A percentile compares a stretch with the other conserved stretches of the same genome.
Conservation (phyloP, 768 basidiomycete genomes). For the Ramaria rubella region DNA sequence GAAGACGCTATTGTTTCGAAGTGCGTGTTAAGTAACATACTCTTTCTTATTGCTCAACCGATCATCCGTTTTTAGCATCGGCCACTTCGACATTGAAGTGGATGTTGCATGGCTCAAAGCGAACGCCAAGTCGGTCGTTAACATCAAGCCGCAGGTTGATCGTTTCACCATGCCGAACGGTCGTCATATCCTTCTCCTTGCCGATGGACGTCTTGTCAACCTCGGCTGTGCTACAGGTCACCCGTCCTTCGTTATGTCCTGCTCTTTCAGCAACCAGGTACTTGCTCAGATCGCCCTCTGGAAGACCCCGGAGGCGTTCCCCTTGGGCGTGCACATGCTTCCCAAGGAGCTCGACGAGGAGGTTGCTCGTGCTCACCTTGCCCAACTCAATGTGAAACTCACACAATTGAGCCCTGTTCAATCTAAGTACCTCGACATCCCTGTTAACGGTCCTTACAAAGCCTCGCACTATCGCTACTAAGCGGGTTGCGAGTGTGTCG, state of each 20-base stretch:
- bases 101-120: slow-evolving; percentile 98
- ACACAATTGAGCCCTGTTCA: slow-evolving; percentile 68
- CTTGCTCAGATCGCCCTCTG: slow-evolving; percentile 97
- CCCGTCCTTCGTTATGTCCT: slow-evolving; percentile 99
- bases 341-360: slow-evolving; percentile 99
- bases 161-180: slow-evolving; percentile 90
- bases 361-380: slow-evolving; percentile 93
- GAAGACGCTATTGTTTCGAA: slow-evolving; percentile 99
- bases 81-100: slow-evolving; percentile 85
- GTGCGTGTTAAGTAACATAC: slow-evolving; percentile 38
- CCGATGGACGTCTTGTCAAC: slow-evolving; percentile 98
- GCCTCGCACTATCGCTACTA: slow-evolving; percentile 63
- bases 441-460: slow-evolving; percentile 76
- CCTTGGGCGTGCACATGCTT: slow-evolving; percentile 95
- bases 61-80: slow-evolving; percentile 47
- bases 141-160: slow-evolving; percentile 99
- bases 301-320: slow-evolving; percentile 88
- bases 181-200: slow-evolving; percentile 94
- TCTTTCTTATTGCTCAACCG: background rate
- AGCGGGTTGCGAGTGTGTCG: slow-evolving; percentile 16
- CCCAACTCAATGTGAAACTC: slow-evolving; percentile 89
- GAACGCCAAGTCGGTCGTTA: slow-evolving; percentile 74
- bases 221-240: slow-evolving; percentile 98
- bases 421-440: slow-evolving; percentile 88
- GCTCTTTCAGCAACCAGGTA: slow-evolving; percentile 98